phyloP scores from a whole-genome alignment of 2,329 filamentous ascomycete genomes.

The Aspergillus pseudotamarii region DNA sequence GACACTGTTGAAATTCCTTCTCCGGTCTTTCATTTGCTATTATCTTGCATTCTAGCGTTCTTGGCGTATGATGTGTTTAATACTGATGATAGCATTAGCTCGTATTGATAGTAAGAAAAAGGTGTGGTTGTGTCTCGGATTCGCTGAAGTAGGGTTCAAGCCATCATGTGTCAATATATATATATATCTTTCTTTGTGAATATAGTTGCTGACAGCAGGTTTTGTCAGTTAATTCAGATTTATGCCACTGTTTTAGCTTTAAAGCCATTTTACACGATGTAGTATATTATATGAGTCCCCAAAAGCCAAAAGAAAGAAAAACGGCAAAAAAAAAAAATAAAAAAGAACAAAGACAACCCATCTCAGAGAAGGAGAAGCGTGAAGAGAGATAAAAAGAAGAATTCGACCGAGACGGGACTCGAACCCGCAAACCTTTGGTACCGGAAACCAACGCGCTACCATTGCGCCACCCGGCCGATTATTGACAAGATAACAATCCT shows the following conservation, averaged over 20 bases:
- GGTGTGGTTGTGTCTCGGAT: background rate
- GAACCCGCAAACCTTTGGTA: slow-evolving; percentile 7
- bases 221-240: no score
- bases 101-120: no score
- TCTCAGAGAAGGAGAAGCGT: no score
- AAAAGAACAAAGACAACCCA: no score
- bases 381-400: background rate
- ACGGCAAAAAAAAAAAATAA: background rate
- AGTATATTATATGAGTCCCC: no score
- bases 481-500: background rate
- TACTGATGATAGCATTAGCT: no score
- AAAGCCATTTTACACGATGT: background rate
- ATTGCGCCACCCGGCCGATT: slow-evolving; percentile 5
- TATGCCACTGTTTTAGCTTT: background rate
- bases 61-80: no score
- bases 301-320: background rate
- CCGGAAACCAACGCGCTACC: slow-evolving; percentile 7
- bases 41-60: no score
- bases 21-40: background rate
- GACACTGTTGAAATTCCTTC: background rate
- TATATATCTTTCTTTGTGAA: no score
- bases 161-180: background rate
- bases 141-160: background rate
- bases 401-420: slow-evolving; percentile 4
- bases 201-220: no score